Conservation (phyloP, 1,139 yeast species). For the Zygosaccharomyces sapae region DNA sequence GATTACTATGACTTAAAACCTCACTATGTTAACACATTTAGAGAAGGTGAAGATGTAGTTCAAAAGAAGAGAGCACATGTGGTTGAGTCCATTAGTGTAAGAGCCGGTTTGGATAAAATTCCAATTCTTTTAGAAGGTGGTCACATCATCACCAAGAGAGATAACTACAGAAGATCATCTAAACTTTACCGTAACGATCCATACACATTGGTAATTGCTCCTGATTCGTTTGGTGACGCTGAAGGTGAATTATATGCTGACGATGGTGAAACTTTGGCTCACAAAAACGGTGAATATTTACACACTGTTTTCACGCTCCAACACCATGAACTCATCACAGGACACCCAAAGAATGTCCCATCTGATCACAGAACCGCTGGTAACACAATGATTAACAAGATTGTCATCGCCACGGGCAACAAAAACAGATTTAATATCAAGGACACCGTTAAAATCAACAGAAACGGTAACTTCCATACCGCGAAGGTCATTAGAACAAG, state of each 20-base stretch:
- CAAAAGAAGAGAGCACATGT: constrained; percentile 38
- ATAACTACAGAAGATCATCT: constrained; percentile 75
- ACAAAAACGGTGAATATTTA: constrained; percentile 49
- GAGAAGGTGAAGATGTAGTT: not conserved
- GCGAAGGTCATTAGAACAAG: constrained; percentile 30
- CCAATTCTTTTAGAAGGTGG: constrained; percentile 83
- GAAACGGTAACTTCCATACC: constrained; percentile 39
- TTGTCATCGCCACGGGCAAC: constrained; percentile 49
- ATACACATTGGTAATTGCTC: constrained; percentile 67
- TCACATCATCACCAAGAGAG: constrained; percentile 60
- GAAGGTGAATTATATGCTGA: constrained; percentile 68
- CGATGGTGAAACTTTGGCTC: constrained; percentile 73
- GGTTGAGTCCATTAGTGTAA: constrained; percentile 26
- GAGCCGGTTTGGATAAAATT: constrained; percentile 55
- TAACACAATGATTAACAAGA: constrained; percentile 49
- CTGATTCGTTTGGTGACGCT: constrained; percentile 50
- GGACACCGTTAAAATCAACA: constrained; percentile 36
- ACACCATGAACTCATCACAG: constrained; percentile 30
- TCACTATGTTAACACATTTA: not conserved
- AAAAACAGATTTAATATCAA: constrained; percentile 13
- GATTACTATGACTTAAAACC: constrained; percentile 47
- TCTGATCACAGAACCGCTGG: constrained; percentile 26
- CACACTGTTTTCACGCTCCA: constrained; percentile 40
- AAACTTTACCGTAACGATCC: constrained; percentile 79
- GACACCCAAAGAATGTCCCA: constrained; percentile 20